Base-by-base conservation (phyloP, 495 filamentous ascomycete genomes). In the Penicillium riverlandense region DNA sequence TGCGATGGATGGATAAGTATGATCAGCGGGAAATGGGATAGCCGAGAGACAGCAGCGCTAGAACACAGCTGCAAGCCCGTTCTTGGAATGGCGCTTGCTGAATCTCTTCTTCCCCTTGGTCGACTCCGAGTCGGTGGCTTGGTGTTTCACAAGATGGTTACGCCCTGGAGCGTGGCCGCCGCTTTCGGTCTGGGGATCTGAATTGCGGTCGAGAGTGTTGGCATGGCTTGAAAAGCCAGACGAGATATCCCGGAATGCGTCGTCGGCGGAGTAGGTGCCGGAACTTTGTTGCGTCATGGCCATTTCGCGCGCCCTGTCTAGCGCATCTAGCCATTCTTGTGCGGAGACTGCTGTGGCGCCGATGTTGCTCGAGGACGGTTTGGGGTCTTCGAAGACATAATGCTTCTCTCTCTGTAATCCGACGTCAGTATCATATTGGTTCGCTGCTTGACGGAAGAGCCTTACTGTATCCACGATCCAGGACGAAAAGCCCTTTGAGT, bases 381-480 rank as follows among this genome's bases (percentile, higher is more conserved):
- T 92, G 7, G 81, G 73, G 56, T 94, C 90, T 68, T 99, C 94
- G 59, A 99, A 99, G 13, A 85, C 87, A 58, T 84, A 90, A 48
- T 92, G 90, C 63, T 89, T 85, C 36, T 95, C 90, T 45, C 80
- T 79, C 94, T 97, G 52, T 37, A 44, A 58, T 28, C 22, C 65
- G 37, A 33, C 33, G 43, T 44, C 43, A 33, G 40, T 22, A 50
- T 34, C 50, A 58, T 22, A 55, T 30, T 8, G 44, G 43, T 12
- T 10, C n/a, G 36, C 11, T 22, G 35, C 14, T 28, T 15, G 5
- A 30, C 49, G 35, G 6, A 33, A n/a, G 11, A 12, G 43, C 75
- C 86, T 69, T 77, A 99, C 94, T 48, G 89, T 96, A 65, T 97
- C 90, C 39, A 97, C 81, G 61, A 82, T 83, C 91, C 92, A 99